phyloP scores from a whole-genome alignment of 768 basidiomycete genomes.

The Tylopilus rubrobrunneus region DNA sequence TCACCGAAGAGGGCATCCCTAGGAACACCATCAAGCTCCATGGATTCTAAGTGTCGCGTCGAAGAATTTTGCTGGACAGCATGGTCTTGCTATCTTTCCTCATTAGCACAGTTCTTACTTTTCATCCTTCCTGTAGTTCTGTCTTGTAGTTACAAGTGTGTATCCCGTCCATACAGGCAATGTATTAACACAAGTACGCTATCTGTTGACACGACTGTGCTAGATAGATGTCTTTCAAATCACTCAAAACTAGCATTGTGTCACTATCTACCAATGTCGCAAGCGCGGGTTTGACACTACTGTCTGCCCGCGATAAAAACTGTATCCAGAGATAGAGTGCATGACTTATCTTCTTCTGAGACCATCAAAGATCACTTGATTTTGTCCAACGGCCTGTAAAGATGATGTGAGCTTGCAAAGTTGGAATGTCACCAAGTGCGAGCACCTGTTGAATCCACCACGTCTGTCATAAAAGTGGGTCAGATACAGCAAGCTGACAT shows the following conservation, averaged over 20 bases:
- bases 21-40: constrained; percentile 81
- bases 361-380: constrained; percentile 59
- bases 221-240: constrained; percentile 21
- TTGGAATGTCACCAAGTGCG: background rate
- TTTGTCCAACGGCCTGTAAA: constrained; percentile 82
- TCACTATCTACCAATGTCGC: background rate
- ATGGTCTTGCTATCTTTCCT: background rate
- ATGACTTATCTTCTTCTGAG: constrained; percentile 17
- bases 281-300: background rate
- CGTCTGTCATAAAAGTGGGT: constrained; percentile 42
- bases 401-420: constrained; percentile 13
- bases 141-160: constrained; percentile 17
- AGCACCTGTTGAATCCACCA: constrained; percentile 80
- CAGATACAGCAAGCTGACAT: constrained; percentile 5
- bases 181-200: constrained; percentile 24
- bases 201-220: constrained; percentile 26
- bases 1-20: constrained; percentile 76
- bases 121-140: constrained; percentile 18
- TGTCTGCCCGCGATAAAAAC: constrained; percentile 11
- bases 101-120: constrained; percentile 12
- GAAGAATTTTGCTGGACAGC: constrained; percentile 1
- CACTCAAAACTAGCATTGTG: constrained; percentile 1
- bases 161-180: constrained; percentile 14
- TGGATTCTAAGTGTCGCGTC: constrained; percentile 59
- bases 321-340: constrained; percentile 2